A percentile compares a stretch with the other conserved stretches of the same genome.
Conservation (phyloP, 371 early-diverging fungal species). For the Fennellomyces sp. region DNA sequence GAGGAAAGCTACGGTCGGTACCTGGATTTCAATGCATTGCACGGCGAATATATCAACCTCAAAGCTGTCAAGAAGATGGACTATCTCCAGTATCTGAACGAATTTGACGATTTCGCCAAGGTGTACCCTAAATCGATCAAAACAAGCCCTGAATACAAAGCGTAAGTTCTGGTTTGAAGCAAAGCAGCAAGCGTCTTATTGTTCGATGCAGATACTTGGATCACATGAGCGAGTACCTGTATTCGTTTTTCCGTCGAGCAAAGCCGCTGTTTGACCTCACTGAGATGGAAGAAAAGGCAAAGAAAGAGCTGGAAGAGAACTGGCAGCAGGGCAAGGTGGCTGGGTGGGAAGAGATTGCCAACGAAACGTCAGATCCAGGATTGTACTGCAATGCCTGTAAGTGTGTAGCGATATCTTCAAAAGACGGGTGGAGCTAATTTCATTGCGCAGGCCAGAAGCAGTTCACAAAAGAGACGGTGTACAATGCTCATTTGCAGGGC, state of each 20-base stretch:
- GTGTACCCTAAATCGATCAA: constrained; percentile 69
- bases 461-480: constrained; percentile 87
- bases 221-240: constrained; percentile 68
- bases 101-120: constrained; percentile 67
- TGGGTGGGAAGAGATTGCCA: constrained; percentile 66
- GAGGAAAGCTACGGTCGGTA: constrained; percentile 89
- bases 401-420: constrained; percentile 10
- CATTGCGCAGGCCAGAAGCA: constrained; percentile 62
- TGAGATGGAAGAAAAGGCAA: constrained; percentile 50
- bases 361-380: constrained; percentile 33
- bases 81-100: constrained; percentile 81
- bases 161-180: no score
- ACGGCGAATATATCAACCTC: constrained; percentile 82
- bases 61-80: constrained; percentile 72
- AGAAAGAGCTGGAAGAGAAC: constrained; percentile 57
- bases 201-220: constrained; percentile 80
- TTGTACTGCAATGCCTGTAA: constrained; percentile 85
- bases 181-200: no score
- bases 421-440: not conserved
- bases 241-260: constrained; percentile 74
- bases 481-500: constrained; percentile 82
- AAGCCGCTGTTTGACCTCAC: constrained; percentile 80
- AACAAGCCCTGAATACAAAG: constrained; percentile 57
- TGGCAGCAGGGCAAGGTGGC: constrained; percentile 64
- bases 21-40: constrained; percentile 83